phyloP scores from a whole-genome alignment of 371 early-diverging fungal genomes.

The Syncephalastrum racemosum region DNA sequence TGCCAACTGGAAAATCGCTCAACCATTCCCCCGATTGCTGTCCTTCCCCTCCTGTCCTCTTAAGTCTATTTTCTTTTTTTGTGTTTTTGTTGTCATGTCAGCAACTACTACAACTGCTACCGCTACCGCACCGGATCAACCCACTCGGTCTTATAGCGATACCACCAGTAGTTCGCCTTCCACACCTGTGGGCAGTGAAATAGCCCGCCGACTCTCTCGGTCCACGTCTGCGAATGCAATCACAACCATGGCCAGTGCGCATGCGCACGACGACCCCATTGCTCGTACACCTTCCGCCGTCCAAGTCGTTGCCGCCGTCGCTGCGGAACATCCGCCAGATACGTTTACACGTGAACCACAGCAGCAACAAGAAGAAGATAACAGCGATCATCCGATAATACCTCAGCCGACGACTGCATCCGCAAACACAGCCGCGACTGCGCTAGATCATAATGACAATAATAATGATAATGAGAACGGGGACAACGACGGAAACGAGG shows the following conservation, averaged over 20 bases:
- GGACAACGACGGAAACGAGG: neutral
- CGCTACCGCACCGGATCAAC: neutral
- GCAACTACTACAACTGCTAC: neutral
- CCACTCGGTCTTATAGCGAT: neutral
- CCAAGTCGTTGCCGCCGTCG: constrained; percentile 5
- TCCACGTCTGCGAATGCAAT: constrained; percentile 6
- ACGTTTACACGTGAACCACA: neutral
- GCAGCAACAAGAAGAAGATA: neutral
- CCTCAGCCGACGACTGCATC: constrained; percentile 1
- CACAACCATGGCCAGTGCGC: constrained; percentile 12
- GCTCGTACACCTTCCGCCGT: neutral
- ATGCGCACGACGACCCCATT: constrained; percentile 1
- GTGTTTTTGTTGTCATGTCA: neutral
- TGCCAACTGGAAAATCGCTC: too few species aligned
- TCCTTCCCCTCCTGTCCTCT: too few species aligned
- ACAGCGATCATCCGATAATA: neutral
- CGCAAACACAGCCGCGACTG: constrained; percentile 4
- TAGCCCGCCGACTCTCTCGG: constrained; percentile 1
- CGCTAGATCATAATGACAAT: neutral
- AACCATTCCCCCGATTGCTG: too few species aligned
- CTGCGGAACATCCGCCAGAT: neutral
- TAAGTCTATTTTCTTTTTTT: neutral
- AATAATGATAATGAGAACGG: neutral
- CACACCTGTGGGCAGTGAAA: too few species aligned
- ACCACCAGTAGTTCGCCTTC: too few species aligned